Conservation (phyloP, 164 flowering plant species). For the Buxus sempervirens region DNA sequence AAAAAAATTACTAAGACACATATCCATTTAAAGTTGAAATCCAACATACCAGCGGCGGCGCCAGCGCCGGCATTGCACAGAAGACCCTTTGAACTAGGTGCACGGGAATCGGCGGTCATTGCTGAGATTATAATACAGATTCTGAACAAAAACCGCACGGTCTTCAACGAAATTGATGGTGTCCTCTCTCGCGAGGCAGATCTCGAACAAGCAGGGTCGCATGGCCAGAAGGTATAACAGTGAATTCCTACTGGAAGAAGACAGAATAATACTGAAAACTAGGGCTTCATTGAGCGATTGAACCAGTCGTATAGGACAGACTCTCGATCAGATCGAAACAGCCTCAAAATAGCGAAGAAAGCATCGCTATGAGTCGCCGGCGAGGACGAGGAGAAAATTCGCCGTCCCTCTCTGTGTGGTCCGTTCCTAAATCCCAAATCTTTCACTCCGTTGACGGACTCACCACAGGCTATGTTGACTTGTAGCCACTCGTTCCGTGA, state of each 20-base stretch:
- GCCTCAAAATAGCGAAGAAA: too few species aligned
- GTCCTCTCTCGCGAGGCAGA: slow-evolving; percentile 71
- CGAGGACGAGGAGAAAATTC: too few species aligned
- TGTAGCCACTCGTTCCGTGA: too few species aligned
- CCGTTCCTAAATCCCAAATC: too few species aligned
- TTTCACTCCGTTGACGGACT: too few species aligned
- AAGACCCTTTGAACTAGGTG: slow-evolving; percentile 44
- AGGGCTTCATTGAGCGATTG: too few species aligned
- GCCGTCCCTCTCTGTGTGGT: too few species aligned
- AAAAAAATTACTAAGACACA: not conserved
- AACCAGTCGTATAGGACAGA: too few species aligned
- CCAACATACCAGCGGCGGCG: slow-evolving; percentile 80
- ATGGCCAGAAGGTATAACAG: slow-evolving; percentile 53
- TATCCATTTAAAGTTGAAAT: not conserved
- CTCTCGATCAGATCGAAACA: too few species aligned
- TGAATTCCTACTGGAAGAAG: slow-evolving; percentile 7
- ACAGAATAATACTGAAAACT: too few species aligned
- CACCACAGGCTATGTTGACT: too few species aligned
- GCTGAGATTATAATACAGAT: slow-evolving; percentile 8
- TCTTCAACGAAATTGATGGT: slow-evolving; percentile 14
- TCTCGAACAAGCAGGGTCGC: slow-evolving; percentile 60
- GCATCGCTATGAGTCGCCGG: too few species aligned
- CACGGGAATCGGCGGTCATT: slow-evolving; percentile 52
- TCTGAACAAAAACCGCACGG: slow-evolving; percentile 10
- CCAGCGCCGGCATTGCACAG: slow-evolving; percentile 97